Percentiles rank a stretch among this genome's conserved stretches.
These are phyloP conservation scores for Suhomyces sp. DNA, from an alignment of 805 yeast genomes.

Conservation along the genomic window DNA sequence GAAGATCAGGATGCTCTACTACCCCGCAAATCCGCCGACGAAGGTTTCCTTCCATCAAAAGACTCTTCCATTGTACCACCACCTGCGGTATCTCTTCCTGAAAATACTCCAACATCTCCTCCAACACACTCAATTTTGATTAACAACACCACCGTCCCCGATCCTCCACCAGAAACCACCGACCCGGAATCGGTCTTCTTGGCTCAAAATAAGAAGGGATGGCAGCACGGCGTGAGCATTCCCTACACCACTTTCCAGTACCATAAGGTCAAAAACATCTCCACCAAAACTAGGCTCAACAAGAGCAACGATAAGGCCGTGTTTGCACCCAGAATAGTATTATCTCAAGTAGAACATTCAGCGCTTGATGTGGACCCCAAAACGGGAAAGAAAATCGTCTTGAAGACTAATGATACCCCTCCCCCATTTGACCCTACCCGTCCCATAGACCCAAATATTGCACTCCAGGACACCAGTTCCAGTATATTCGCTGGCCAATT, in stretches of 20 bases:
- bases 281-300: conserved; percentile 13
- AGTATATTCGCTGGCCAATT: conserved; percentile 28
- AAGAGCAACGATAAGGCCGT: conserved; percentile 15
- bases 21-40: neutral
- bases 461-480: conserved; percentile 8
- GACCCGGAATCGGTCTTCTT: neutral
- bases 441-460: conserved; percentile 6
- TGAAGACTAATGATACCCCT: neutral
- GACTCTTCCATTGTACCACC: too few species aligned
- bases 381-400: neutral
- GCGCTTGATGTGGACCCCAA: conserved; percentile 5
- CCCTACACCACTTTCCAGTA: conserved; percentile 30
- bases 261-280: conserved; percentile 12
- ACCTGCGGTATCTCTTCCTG: too few species aligned
- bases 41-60: too few species aligned
- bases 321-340: conserved; percentile 22
- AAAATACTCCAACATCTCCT: too few species aligned
- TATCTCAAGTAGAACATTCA: conserved; percentile 21
- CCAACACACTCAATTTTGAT: too few species aligned
- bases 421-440: conserved; percentile 1
- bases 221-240: conserved; percentile 29
- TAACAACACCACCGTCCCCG: neutral
- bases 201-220: conserved; percentile 10
- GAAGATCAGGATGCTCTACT: too few species aligned
- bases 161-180: neutral